Percentiles rank a stretch among this genome's conserved stretches.
Evolutionary conservation across 2,329 filamentous ascomycete genomes (phyloP).

Genomic region (Apiospora marii): DNA sequence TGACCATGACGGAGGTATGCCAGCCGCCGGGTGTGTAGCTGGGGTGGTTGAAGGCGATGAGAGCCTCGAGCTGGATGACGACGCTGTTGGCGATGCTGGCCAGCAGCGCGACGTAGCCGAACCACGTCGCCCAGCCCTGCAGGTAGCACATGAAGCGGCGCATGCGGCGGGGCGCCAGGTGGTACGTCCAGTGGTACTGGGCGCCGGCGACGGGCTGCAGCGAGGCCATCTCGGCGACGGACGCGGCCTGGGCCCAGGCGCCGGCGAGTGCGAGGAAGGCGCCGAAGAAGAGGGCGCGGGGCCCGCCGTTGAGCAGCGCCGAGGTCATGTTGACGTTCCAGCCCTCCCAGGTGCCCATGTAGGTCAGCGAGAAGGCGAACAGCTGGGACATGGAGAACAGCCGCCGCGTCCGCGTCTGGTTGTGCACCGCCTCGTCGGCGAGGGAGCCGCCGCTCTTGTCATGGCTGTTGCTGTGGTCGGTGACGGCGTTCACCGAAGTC

Average conservation of each 20-base stretch:
- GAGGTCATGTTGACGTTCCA: constrained; percentile 28
- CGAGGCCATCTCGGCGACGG: constrained; percentile 28
- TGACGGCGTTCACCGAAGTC: neutral
- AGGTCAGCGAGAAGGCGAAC: constrained; percentile 28
- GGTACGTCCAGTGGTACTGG: constrained; percentile 29
- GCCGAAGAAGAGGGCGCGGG: constrained; percentile 26
- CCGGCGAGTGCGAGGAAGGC: constrained; percentile 26
- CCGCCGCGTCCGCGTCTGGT: constrained; percentile 27
- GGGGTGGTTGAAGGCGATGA: constrained; percentile 25
- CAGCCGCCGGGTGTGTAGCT: constrained; percentile 24
- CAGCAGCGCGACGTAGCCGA: constrained; percentile 26
- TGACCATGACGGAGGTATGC: constrained; percentile 25
- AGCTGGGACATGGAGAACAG: constrained; percentile 27
- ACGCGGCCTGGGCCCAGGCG: constrained; percentile 25
- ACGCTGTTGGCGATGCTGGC: constrained; percentile 25
- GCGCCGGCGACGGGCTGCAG: constrained; percentile 29
- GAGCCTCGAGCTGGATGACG: constrained; percentile 25
- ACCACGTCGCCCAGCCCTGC: constrained; percentile 28
- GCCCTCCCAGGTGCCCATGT: constrained; percentile 27
- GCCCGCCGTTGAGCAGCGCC: constrained; percentile 27
- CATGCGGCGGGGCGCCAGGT: constrained; percentile 21
- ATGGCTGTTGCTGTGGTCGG: neutral
- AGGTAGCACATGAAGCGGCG: constrained; percentile 27
- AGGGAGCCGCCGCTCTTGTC: neutral
- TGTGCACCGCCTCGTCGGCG: constrained; percentile 20